These are phyloP conservation scores for Aspergillus amoenus DNA, from an alignment of 2,329 filamentous ascomycete genomes.

Conservation along the genomic window DNA sequence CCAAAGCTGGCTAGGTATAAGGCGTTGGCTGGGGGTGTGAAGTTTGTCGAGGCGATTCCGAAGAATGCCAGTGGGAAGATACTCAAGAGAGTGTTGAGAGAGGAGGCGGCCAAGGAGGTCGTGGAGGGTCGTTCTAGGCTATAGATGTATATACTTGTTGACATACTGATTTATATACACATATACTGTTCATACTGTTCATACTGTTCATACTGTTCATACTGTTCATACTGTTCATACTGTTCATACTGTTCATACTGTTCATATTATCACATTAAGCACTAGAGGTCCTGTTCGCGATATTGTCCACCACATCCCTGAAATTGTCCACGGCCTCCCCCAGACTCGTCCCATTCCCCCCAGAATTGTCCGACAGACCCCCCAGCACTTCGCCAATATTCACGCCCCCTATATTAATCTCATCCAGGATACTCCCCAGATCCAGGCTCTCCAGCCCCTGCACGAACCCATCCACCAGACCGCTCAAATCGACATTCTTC, in stretches of 20 bases:
- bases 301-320: neutral
- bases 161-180: no score
- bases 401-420: neutral
- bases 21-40: constrained; percentile 47
- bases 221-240: no score
- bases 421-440: neutral
- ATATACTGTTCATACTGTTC: no score
- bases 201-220: no score
- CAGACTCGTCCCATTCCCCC: neutral
- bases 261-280: no score
- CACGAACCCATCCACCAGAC: neutral
- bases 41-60: constrained; percentile 41
- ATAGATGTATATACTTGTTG: no score
- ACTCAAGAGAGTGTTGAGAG: constrained; percentile 46
- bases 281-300: neutral
- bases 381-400: constrained; percentile 1
- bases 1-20: constrained; percentile 48
- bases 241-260: no score
- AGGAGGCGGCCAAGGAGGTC: constrained; percentile 34
- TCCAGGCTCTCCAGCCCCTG: neutral
- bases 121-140: no score
- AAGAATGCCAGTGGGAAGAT: constrained; percentile 43
- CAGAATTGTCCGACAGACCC: neutral
- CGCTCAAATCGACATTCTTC: neutral
- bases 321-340: constrained; percentile 2